phyloP scores from a whole-genome alignment of 129 eudicot species.

The Saposhnikovia divaricata region DNA sequence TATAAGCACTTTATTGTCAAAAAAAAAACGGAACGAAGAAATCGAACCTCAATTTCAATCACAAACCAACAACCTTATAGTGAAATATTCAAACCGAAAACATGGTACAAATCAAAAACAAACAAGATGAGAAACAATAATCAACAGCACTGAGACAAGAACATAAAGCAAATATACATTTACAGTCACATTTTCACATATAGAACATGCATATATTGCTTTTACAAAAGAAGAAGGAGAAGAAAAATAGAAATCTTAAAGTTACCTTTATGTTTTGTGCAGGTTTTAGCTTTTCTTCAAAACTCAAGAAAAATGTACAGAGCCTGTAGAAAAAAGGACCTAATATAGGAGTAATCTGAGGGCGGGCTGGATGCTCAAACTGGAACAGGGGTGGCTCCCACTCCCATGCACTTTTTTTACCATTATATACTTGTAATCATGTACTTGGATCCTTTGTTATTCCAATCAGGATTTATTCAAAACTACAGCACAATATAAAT shows the following conservation, averaged over 20 bases:
- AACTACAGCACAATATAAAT: neutral
- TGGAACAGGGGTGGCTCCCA: neutral
- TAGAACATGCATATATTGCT: neutral
- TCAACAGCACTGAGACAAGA: neutral
- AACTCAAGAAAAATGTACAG: neutral
- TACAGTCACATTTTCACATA: neutral
- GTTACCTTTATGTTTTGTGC: neutral
- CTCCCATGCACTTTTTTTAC: neutral
- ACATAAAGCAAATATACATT: neutral
- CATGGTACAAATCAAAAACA: too few species aligned
- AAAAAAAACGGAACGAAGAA: neutral
- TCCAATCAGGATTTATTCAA: neutral
- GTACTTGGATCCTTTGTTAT: neutral
- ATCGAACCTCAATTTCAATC: neutral
- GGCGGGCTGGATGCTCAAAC: conserved; percentile 2
- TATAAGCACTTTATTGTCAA: too few species aligned
- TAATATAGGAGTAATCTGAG: neutral
- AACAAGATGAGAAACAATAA: neutral
- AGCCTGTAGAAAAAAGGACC: neutral
- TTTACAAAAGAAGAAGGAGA: neutral
- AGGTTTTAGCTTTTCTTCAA: neutral
- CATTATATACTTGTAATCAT: neutral
- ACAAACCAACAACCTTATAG: neutral
- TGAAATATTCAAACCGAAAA: neutral
- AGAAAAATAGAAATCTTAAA: neutral